Evolutionary conservation across 2,329 filamentous ascomycete species (phyloP).

Genomic region (Lasiodiplodia citricola): DNA sequence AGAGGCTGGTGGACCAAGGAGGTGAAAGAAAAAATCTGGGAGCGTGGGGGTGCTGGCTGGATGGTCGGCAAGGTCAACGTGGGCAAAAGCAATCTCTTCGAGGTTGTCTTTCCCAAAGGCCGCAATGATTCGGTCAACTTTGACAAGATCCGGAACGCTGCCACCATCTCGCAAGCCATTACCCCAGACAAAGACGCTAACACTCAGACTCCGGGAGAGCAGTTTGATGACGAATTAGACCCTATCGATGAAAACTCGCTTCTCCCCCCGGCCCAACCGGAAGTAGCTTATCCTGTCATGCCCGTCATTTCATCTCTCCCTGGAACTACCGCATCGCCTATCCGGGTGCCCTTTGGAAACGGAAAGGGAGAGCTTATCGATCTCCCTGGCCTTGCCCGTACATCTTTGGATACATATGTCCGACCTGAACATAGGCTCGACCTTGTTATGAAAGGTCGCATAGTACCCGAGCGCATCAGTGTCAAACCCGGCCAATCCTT

Average conservation of each 20-base stretch:
- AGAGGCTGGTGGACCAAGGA: constrained; percentile 89
- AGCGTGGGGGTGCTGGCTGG: constrained; percentile 86
- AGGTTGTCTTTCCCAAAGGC: constrained; percentile 82
- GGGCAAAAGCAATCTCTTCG: constrained; percentile 91
- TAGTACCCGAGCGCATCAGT: constrained; percentile 73
- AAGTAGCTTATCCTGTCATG: constrained; percentile 80
- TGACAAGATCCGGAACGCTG: constrained; percentile 41
- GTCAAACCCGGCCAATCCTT: constrained; percentile 81
- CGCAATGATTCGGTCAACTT: constrained; percentile 43
- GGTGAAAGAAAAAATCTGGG: constrained; percentile 84
- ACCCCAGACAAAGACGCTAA: constrained; percentile 32
- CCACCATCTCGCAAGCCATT: constrained; percentile 21
- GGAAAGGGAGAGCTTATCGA: constrained; percentile 92
- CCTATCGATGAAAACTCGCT: constrained; percentile 51
- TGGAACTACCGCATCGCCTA: constrained; percentile 93
- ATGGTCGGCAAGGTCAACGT: constrained; percentile 99
- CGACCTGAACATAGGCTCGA: constrained; percentile 67
- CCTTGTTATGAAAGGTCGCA: constrained; percentile 78
- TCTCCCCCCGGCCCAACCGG: constrained; percentile 76
- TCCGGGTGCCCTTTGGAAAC: constrained; percentile 86
- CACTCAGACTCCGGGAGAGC: constrained; percentile 14
- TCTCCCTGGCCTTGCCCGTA: constrained; percentile 81
- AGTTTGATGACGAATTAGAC: neutral
- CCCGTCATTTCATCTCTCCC: constrained; percentile 85
- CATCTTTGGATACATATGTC: constrained; percentile 73